phyloP scores from a whole-genome alignment of 768 basidiomycete genomes.

The Pisolithus sp. region DNA sequence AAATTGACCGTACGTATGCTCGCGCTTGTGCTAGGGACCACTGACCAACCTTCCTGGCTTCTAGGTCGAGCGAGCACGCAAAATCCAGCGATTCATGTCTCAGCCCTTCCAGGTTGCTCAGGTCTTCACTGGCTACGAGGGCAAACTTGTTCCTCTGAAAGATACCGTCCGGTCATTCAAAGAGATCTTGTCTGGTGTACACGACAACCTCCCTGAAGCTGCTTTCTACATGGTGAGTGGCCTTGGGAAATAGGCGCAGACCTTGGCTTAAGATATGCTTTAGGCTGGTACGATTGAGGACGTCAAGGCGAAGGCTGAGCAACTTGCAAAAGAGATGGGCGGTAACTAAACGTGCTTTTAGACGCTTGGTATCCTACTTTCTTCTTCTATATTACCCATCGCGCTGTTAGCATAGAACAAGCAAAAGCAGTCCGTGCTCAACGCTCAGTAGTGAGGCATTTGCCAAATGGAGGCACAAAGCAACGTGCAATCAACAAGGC shows the following conservation, averaged over 20 bases:
- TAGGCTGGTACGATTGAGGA: slow-evolving; percentile 92
- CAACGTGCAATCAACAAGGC: slow-evolving; percentile 27
- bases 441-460: not conserved
- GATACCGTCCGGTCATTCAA: slow-evolving; percentile 96
- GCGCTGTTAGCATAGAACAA: slow-evolving; percentile 8
- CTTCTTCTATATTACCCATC: not conserved
- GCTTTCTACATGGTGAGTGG: slow-evolving; percentile 89
- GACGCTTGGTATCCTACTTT: slow-evolving; percentile 7
- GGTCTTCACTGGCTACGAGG: slow-evolving; percentile 99
- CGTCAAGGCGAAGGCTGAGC: slow-evolving; percentile 95
- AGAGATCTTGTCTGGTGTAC: slow-evolving; percentile 88
- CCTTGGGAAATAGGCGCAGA: not conserved
- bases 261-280: not conserved
- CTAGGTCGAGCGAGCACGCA: slow-evolving; percentile 94
- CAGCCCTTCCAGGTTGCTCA: slow-evolving; percentile 99
- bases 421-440: not conserved
- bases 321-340: slow-evolving; percentile 91
- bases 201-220: slow-evolving; percentile 88
- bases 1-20: slow-evolving; percentile 61
- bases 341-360: slow-evolving; percentile 27
- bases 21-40: not conserved
- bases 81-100: slow-evolving; percentile 99
- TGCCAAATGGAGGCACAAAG: not conserved
- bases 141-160: slow-evolving; percentile 93
- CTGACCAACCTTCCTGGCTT: slow-evolving; percentile 1